A percentile compares a stretch with the other conserved stretches of the same genome.
Conservation (phyloP, 768 basidiomycete species). For the Mycena indigotica region DNA sequence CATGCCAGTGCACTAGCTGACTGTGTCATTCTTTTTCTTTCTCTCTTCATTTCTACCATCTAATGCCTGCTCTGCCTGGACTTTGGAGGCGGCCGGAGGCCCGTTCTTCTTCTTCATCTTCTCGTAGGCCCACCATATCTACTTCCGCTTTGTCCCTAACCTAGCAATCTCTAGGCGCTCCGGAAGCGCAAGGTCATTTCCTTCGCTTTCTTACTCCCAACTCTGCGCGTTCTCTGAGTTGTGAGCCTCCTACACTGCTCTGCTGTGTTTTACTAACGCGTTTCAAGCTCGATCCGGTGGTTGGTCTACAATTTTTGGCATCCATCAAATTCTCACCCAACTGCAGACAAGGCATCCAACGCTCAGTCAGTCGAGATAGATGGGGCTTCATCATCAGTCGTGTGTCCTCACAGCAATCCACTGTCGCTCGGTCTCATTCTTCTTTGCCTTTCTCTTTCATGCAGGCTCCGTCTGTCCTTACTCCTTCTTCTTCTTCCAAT, state of each 20-base stretch:
- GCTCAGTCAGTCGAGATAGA: constrained; percentile 12
- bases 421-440: background rate
- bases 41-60: constrained; percentile 1
- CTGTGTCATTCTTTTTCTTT: constrained; percentile 1
- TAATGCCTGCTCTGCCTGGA: constrained; percentile 16
- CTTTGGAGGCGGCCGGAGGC: constrained; percentile 3
- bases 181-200: constrained; percentile 14
- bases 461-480: constrained; percentile 22
- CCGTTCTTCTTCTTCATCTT: constrained; percentile 10
- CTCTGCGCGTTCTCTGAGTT: background rate
- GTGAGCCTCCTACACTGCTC: background rate
- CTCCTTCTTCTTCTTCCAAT: constrained; percentile 1
- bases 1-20: constrained; percentile 15
- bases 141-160: background rate
- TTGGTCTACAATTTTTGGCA: background rate
- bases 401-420: constrained; percentile 14
- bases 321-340: constrained; percentile 11
- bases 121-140: background rate
- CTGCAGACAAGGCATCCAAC: constrained; percentile 7
- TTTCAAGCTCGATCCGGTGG: too few species aligned
- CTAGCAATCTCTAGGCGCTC: constrained; percentile 9
- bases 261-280: too few species aligned
- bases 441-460: constrained; percentile 13
- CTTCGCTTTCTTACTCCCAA: constrained; percentile 3
- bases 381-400: constrained; percentile 13